Evolutionary conservation across 805 yeast genomes (phyloP).

Genomic region (Wickerhamomyces queroliae): DNA sequence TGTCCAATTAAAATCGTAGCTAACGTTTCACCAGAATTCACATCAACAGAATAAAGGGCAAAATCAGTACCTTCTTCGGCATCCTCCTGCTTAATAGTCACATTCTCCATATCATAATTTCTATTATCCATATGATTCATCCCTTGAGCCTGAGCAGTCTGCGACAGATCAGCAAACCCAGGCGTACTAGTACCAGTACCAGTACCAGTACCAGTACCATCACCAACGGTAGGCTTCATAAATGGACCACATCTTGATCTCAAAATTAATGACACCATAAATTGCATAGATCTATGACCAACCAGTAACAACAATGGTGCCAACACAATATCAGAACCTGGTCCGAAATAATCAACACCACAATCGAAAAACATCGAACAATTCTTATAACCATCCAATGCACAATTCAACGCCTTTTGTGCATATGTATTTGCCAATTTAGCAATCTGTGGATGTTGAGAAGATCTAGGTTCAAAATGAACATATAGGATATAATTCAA

Average conservation of each 20-base stretch:
- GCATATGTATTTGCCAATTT: slow-evolving; percentile 32
- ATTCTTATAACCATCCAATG: slow-evolving; percentile 37
- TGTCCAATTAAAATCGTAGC: slow-evolving; percentile 32
- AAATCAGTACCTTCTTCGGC: slow-evolving; percentile 22
- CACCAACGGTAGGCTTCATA: slow-evolving; percentile 18
- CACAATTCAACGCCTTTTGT: slow-evolving; percentile 35
- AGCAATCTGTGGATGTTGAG: slow-evolving; percentile 28
- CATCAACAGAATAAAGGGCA: slow-evolving; percentile 29
- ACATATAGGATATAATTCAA: slow-evolving; percentile 44
- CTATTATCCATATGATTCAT: slow-evolving; percentile 14
- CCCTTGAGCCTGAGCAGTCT: slow-evolving; percentile 12
- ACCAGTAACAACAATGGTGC: slow-evolving; percentile 45
- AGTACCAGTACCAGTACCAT: neutral
- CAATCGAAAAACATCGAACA: slow-evolving; percentile 36
- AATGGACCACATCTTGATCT: slow-evolving; percentile 41
- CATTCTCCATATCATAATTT: slow-evolving; percentile 15
- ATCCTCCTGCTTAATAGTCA: slow-evolving; percentile 16
- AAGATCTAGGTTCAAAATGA: slow-evolving; percentile 36
- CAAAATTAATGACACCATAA: slow-evolving; percentile 48
- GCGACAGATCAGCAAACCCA: too few relatives aligned
- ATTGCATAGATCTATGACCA: slow-evolving; percentile 53
- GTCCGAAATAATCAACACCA: slow-evolving; percentile 25
- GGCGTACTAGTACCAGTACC: slow-evolving; percentile 9
- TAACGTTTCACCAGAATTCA: slow-evolving; percentile 30
- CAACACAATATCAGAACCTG: slow-evolving; percentile 40